Base-by-base conservation (phyloP, 163 green algal genomes). In the Chloromonas sp. region DNA sequence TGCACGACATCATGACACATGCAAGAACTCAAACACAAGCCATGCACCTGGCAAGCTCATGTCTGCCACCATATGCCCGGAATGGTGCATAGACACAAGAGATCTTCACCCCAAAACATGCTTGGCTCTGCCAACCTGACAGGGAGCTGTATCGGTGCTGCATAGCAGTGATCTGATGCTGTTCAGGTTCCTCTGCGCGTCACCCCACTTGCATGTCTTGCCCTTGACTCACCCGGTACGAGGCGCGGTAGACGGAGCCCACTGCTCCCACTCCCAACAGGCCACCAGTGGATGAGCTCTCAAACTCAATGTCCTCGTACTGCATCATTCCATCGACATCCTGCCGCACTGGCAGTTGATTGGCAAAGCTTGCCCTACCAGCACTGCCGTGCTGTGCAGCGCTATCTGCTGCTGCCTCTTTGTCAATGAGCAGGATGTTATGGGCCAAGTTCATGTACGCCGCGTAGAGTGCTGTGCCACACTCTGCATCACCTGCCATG, bases 171-270 rank as follows among this genome's bases (percentile, higher is more conserved):
- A 36, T 36, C 36, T 36, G 36, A 36, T 36, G 36, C 36, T 36
- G 36, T 36, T 36, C 36, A 36, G 36, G 36, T 36, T 36, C 36
- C 36, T 36, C 36, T 36, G 36, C 36, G 36, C 36, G 36, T 36
- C 36, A 36, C 36, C 36, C 36, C 36, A 36, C 36, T 36, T 36
- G 36, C 36, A 36, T 36, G 36, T 36, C 36, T 36, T 36, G 36
- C 36, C 36, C 36, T 36, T 36, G 36, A 79, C 83, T 57, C 83
- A 86, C 83, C 84, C 77, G 71, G 83, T 88, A 87, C 70, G 83
- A 81, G 58, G 85, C 87, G 5, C 83, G 85, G 85, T 91, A 91
- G 71, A 91, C 87, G 1, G 85, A 86, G 0, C 87, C 87, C 60
- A 88, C 87, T 1, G 85, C 83, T 14, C 87, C 87, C 61, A 81